A percentile compares a stretch with the other conserved stretches of the same genome.
Evolutionary conservation across 805 yeast species (phyloP).

Genomic region (Torulaspora delbrueckii): DNA sequence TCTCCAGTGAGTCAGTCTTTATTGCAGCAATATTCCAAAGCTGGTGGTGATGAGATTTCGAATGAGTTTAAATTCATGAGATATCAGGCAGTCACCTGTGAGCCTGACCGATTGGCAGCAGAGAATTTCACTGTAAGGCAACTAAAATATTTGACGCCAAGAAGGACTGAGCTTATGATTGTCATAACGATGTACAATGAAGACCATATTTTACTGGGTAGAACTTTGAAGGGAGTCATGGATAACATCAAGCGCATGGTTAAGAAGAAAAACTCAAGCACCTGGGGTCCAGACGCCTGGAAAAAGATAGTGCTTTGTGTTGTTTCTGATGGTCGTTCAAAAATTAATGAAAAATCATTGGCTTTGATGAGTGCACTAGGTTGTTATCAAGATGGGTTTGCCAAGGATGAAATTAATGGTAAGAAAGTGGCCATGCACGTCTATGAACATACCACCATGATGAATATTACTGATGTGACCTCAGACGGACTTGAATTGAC

Average conservation of each 20-base stretch:
- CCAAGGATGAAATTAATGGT: slow-evolving; percentile 83
- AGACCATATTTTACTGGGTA: slow-evolving; percentile 71
- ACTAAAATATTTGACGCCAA: slow-evolving; percentile 66
- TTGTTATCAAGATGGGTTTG: slow-evolving; percentile 91
- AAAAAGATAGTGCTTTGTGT: slow-evolving; percentile 85
- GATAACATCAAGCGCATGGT: slow-evolving; percentile 75
- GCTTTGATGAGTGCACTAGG: slow-evolving; percentile 84
- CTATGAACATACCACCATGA: slow-evolving; percentile 89
- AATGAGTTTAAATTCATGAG: slow-evolving; percentile 78
- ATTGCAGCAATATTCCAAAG: slow-evolving; percentile 44
- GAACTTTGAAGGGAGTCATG: slow-evolving; percentile 87
- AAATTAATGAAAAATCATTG: slow-evolving; percentile 71
- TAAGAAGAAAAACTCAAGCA: slow-evolving; percentile 56
- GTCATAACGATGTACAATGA: slow-evolving; percentile 91
- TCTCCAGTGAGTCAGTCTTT: slow-evolving; percentile 80
- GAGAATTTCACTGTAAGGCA: slow-evolving; percentile 79
- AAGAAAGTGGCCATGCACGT: slow-evolving; percentile 78
- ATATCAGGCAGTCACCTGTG: slow-evolving; percentile 91
- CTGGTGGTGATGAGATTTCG: slow-evolving; percentile 40
- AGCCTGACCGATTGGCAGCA: slow-evolving; percentile 63
- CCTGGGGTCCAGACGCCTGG: slow-evolving; percentile 97
- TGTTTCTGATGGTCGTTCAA: slow-evolving; percentile 87
- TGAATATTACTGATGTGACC: slow-evolving; percentile 67
- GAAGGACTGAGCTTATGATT: slow-evolving; percentile 79
- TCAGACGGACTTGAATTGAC: slow-evolving; percentile 58